Base-by-base conservation (phyloP, 805 yeast genomes). In the Lachancea kluyveri region DNA sequence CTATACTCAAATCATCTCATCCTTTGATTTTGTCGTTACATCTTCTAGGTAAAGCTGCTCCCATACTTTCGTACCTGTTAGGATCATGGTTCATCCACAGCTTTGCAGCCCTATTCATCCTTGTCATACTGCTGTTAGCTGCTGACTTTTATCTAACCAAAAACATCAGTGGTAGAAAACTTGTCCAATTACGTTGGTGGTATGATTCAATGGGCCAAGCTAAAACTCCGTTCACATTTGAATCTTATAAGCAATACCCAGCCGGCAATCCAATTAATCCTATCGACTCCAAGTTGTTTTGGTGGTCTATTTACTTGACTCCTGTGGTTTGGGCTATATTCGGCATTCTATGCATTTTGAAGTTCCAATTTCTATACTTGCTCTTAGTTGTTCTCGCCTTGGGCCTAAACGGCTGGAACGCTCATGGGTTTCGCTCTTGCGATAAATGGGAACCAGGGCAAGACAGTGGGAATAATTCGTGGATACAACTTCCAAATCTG, bases 151-250 rank as follows among this genome's bases (percentile, higher is more conserved):
- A 96, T 94, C 81, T 84, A 51, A 77, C 85, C 15, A 92, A 90
- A 53, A 90, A 90, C 57, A 82, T 90, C 16, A 68, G 94, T 13
- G 98, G 98, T 1, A 65, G 97, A 37, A 69, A 85, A 35, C 59
- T 90, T 35, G 96, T 92, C 4, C 97, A 96, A 0, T 67, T 92
- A 42, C 70, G 94, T 42, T 90, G 98, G 98, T 90, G 97, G 96
- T 92, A 90, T 54, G 96, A 90, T 53, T 68, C 87, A 0, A 41
- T 54, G 3, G 45, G 48, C 7, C 32, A 37, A 8, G 40, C 45
- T 8, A 40, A 45, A 5, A 38, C 46, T 5, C 49, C 53, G 6
- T 53, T 59, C 30, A 51, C 45, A 13, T 55, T 53, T 29, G 62
- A 59, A 39, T 52, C 61, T 3, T 47, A 49, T 31, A 57, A 57